These are phyloP conservation scores for Fraxinus nigra DNA, from an alignment of 305 asterid species.

Conservation along the genomic window DNA sequence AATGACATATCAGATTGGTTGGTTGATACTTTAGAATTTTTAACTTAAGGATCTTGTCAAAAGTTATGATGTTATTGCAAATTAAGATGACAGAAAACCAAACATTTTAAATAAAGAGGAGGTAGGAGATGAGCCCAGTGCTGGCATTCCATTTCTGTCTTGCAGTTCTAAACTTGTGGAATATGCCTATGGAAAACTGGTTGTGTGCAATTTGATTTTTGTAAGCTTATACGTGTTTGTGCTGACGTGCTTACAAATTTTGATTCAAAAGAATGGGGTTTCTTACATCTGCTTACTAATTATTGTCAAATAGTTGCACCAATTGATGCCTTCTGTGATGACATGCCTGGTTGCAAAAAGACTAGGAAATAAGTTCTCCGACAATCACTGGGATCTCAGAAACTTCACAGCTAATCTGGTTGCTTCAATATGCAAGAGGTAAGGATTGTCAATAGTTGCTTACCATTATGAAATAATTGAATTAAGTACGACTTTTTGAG, in stretches of 20 bases:
- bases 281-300: constrained; percentile 25
- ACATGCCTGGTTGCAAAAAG: constrained; percentile 92
- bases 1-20: background rate
- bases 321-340: constrained; percentile 95
- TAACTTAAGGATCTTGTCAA: background rate
- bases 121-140: background rate
- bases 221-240: background rate
- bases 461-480: background rate
- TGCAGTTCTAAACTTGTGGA: background rate
- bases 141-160: background rate
- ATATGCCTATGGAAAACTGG: background rate
- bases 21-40: background rate
- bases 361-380: constrained; percentile 74
- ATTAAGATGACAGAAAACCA: background rate
- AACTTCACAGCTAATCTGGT: constrained; percentile 79
- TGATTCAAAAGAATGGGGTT: constrained; percentile 1
- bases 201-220: background rate
- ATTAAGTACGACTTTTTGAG: background rate
- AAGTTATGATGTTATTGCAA: background rate
- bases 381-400: constrained; percentile 95
- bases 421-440: constrained; percentile 92
- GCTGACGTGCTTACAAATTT: background rate
- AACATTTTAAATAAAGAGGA: background rate
- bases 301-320: constrained; percentile 64
- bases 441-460: constrained; percentile 30